Evolutionary conservation across 306 rosid species (phyloP), one percentile per base, ranked within the genome.

Genomic region (Vigna unguiculata): DNA sequence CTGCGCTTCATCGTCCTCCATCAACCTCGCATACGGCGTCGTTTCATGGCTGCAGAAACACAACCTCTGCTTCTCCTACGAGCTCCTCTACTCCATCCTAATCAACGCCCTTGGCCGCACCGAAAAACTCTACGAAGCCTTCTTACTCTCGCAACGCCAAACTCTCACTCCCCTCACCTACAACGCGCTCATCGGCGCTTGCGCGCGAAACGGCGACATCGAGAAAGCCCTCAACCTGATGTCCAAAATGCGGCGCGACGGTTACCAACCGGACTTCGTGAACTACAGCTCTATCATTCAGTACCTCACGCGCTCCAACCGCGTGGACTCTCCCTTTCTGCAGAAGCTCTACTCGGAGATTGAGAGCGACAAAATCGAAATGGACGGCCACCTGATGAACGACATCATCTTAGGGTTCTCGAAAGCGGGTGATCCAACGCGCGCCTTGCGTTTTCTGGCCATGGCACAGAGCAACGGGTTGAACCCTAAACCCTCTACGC

Each of bases 91-190:
- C 78, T 93, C 98, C 7, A 93, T 93, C 49, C 90, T 93, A 45
- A 93, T 93, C 78, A 93, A 93, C 90, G 98, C 97, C 16, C 97
- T 93, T 11, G 96, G 96, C 7, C 89, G 94, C 80, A 82, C 89
- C 65, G 97, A 93, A 68, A 93, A 91, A 68, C 98, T 93, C 45
- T 91, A 91, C 83, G 97, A 93, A 71, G 97, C 97, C 1, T 93
- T 93, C 78, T 40, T 93, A 61, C 94, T 91, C 61, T 91, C 98
- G 4, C 98, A 91, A 81, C 74, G 64, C 20, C 97, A 90, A 70
- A 82, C 80, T 38, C 83, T 91, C 21, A 91, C 96, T 4, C 97
- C 97, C 6, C 61, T 93, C 41, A 91, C 98, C 17, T 93, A 93
- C 88, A 93, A 90, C 67, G 98, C 98, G 0, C 74, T 93, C 10